Evolutionary conservation across 805 yeast species (phyloP), one percentile per base, ranked within the genome.

Genomic region (Monosporozyma aerobia): DNA sequence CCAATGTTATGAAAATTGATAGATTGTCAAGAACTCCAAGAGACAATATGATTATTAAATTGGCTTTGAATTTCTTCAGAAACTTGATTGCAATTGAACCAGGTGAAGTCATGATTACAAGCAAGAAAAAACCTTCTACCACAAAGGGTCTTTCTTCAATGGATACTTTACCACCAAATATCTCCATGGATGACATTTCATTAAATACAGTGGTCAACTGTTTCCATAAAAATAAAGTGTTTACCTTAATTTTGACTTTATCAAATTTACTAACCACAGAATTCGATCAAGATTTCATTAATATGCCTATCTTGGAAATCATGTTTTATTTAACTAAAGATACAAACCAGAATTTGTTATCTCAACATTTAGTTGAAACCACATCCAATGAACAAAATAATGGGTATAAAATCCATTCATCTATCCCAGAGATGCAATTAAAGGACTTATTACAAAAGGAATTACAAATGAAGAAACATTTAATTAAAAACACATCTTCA

Each of bases 1-100:
- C 85, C 9, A 85, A 87, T 1, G 76, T 83, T 0, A 67, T 88
- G 44, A 69, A 77, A 13, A 70, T 76, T 52, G 70, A 74, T 1
- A 77, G 73, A 59, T 61, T 68, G 1, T 82, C 83, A 22, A 76
- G 97, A 54, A 80, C 80, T 2, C 73, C 81, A 0, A 72, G 88
- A 39, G 97, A 90, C 59, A 81, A 81, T 53, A 83, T 83, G 45
- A 77, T 90, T 13, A 67, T 94, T 48, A 80, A 84, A 52, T 73
- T 92, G 54, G 87, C 85, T 29, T 69, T 90, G 14, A 80, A 79
- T 49, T 80, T 94, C 62, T 76, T 90, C 56, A 76, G 96, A 56
- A 94, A 94, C 64, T 59, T 94, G n/a, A 69, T 87, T 8, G 77
- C 81, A 43, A 88, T 92, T 35, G 89, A 85, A 57, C 92, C 90